phyloP scores from a whole-genome alignment of 139 green algal genomes.

The Tetraselmis chui region DNA sequence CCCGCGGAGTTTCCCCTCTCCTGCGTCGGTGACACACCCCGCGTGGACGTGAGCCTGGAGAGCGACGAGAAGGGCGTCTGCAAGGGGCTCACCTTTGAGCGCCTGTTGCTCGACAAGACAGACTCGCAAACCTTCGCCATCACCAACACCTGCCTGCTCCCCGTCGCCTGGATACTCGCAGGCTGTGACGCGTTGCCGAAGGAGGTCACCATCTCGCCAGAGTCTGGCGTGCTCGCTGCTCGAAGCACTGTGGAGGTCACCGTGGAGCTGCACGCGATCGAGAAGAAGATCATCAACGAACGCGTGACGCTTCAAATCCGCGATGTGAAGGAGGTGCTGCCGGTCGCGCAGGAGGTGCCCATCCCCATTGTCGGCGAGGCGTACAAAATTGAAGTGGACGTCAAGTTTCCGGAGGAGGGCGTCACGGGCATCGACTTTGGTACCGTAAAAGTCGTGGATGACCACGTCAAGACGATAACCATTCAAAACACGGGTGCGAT shows the following conservation, averaged over 20 bases:
- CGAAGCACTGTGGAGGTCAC: slow-evolving; percentile 33
- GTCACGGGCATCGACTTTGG: slow-evolving; percentile 30
- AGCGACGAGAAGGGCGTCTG: not conserved
- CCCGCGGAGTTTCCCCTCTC: slow-evolving; percentile 57
- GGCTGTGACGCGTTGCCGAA: slow-evolving; percentile 38
- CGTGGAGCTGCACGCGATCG: slow-evolving; percentile 50
- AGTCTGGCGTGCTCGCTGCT: slow-evolving; percentile 41
- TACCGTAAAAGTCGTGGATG: slow-evolving; percentile 14
- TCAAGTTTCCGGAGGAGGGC: slow-evolving; percentile 49
- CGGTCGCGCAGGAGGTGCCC: slow-evolving; percentile 36
- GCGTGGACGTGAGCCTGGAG: slow-evolving; percentile 30
- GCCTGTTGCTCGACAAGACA: slow-evolving; percentile 52
- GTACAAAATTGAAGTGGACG: slow-evolving; percentile 62
- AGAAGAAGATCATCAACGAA: slow-evolving; percentile 46
- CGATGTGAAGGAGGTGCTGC: slow-evolving; percentile 37
- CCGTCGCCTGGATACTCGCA: slow-evolving; percentile 60
- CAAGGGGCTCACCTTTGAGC: slow-evolving; percentile 40
- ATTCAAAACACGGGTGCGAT: slow-evolving; percentile 41
- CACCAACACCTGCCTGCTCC: slow-evolving; percentile 60
- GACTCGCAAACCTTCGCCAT: slow-evolving; percentile 50
- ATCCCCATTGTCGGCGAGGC: slow-evolving; percentile 61
- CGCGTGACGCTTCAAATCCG: slow-evolving; percentile 36
- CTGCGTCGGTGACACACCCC: slow-evolving; percentile 51
- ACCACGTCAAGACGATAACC: slow-evolving; percentile 55
- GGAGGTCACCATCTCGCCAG: slow-evolving; percentile 43